These are phyloP conservation scores for Tulasnella sp. DNA, from an alignment of 768 basidiomycete species.

Conservation along the genomic window DNA sequence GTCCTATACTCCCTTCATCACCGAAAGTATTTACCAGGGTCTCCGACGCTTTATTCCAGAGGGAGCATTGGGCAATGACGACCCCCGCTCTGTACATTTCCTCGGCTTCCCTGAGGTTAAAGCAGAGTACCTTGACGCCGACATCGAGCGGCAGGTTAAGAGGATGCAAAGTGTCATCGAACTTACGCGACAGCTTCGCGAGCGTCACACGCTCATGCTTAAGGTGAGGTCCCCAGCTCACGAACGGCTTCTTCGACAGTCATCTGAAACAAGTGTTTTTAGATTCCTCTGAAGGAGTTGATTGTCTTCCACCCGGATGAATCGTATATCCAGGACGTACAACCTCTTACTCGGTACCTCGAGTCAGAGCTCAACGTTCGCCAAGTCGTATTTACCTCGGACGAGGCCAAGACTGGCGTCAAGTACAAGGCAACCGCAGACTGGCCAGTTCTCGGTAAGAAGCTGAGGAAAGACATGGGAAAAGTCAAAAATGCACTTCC, in stretches of 20 bases:
- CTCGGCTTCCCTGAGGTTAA: conserved; percentile 88
- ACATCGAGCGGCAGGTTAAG: conserved; percentile 90
- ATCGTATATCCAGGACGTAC: conserved; percentile 80
- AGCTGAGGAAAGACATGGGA: conserved; percentile 85
- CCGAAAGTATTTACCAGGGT: conserved; percentile 93
- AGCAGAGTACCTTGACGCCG: conserved; percentile 89
- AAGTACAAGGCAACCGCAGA: conserved; percentile 90
- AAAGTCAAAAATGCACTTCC: conserved; percentile 88
- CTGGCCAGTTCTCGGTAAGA: conserved; percentile 90
- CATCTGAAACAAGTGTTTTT: not conserved
- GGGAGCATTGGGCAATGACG: conserved; percentile 58
- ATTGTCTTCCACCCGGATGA: conserved; percentile 87
- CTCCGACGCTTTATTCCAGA: conserved; percentile 81
- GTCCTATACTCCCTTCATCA: conserved; percentile 96
- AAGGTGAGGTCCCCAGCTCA: conserved; percentile 58
- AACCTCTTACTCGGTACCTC: conserved; percentile 81
- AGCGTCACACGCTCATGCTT: conserved; percentile 77
- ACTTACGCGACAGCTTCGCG: conserved; percentile 81
- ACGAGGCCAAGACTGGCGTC: conserved; percentile 81
- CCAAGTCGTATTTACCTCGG: conserved; percentile 80
- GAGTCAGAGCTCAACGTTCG: conserved; percentile 94
- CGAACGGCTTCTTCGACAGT: not conserved
- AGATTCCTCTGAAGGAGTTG: conserved; percentile 91
- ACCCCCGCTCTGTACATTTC: conserved; percentile 93
- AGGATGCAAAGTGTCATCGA: conserved; percentile 96